Percentiles rank a stretch among this genome's conserved stretches.
Evolutionary conservation across 2,329 filamentous ascomycete species (phyloP).

Genomic region (Calycina herbarum): DNA sequence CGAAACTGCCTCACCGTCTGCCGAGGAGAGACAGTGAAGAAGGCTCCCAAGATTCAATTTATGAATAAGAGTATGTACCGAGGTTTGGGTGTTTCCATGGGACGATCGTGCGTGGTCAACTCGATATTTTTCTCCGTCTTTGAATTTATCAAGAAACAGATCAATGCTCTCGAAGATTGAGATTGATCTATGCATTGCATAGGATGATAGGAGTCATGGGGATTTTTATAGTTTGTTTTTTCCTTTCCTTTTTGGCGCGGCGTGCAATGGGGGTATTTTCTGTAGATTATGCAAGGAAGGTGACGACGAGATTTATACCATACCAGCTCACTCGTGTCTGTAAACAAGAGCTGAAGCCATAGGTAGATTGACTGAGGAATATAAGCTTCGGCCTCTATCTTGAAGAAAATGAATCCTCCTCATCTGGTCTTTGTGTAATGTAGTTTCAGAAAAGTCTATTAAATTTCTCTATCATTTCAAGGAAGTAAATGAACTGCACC

Average conservation of each 20-base stretch:
- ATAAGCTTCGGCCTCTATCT: background rate
- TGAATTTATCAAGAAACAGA: conserved; percentile 74
- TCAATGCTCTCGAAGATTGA: conserved; percentile 37
- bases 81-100: conserved; percentile 80
- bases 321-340: conserved; percentile 11
- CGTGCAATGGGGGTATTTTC: conserved; percentile 10
- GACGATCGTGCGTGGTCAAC: conserved; percentile 78
- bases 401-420: background rate
- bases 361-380: conserved; percentile 8
- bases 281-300: conserved; percentile 15
- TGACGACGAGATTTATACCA: conserved; percentile 17
- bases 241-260: conserved; percentile 4
- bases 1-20: conserved; percentile 73
- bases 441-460: too few species aligned
- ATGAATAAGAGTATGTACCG: conserved; percentile 79
- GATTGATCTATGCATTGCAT: conserved; percentile 24
- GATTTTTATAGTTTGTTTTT: conserved; percentile 13
- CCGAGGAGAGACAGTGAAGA: conserved; percentile 62
- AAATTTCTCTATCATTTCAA: too few species aligned
- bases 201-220: conserved; percentile 16
- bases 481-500: too few species aligned
- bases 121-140: conserved; percentile 90
- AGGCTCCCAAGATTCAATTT: conserved; percentile 72
- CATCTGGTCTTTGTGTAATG: too few species aligned
- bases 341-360: conserved; percentile 12